Evolutionary conservation across 2,329 filamentous ascomycete genomes (phyloP).

Genomic region (Xylariaceae sp.): DNA sequence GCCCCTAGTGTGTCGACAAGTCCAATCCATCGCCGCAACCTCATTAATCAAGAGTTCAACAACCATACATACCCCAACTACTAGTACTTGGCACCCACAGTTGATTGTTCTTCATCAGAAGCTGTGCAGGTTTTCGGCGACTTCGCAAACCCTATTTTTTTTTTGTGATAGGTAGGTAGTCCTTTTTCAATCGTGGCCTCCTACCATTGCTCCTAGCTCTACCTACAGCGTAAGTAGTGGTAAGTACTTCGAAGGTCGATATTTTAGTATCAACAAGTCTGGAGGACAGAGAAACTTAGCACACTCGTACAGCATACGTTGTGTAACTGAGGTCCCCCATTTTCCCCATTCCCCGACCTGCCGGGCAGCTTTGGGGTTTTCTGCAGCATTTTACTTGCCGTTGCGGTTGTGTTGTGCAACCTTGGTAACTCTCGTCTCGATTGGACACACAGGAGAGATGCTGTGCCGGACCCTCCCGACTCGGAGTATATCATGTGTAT

Average conservation of each 20-base stretch:
- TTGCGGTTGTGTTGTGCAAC: slow-evolving; percentile 22
- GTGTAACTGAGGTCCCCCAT: slow-evolving; percentile 16
- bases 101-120: not conserved
- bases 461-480: slow-evolving; percentile 10
- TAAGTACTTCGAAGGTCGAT: too few relatives aligned
- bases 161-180: too few relatives aligned
- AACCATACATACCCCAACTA: too few relatives aligned
- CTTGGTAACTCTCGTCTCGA: slow-evolving; percentile 8
- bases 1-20: too few relatives aligned
- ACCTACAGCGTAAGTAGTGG: not conserved
- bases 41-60: too few relatives aligned
- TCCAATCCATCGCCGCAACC: too few relatives aligned
- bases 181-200: slow-evolving; percentile 22
- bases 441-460: slow-evolving; percentile 5
- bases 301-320: not conserved
- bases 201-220: slow-evolving; percentile 15
- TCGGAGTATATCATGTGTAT: slow-evolving; percentile 9
- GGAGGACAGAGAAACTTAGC: too few relatives aligned
- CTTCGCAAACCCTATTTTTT: too few relatives aligned
- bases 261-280: not conserved
- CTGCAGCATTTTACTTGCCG: slow-evolving; percentile 24
- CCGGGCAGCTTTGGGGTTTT: slow-evolving; percentile 19
- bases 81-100: slow-evolving; percentile 23
- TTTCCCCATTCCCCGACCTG: slow-evolving; percentile 24
- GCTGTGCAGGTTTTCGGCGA: slow-evolving; percentile 11